These are phyloP conservation scores for Hypoxylon sp. DNA, from an alignment of 2,329 filamentous ascomycete species.

Conservation along the genomic window DNA sequence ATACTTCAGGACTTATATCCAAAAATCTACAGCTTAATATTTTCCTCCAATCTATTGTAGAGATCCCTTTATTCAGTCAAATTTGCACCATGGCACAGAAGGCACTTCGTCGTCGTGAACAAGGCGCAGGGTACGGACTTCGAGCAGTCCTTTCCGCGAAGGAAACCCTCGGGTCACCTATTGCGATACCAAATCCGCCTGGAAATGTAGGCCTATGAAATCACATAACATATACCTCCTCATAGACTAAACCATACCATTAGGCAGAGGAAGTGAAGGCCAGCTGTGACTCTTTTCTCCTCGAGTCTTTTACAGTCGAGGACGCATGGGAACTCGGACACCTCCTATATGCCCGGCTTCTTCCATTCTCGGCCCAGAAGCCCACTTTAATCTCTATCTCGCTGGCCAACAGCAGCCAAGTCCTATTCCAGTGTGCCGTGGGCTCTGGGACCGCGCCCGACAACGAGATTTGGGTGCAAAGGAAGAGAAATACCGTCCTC, in stretches of 20 bases:
- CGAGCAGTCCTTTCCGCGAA: constrained; percentile 42
- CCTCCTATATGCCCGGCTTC: constrained; percentile 72
- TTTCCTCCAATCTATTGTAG: too few relatives aligned
- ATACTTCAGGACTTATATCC: not conserved
- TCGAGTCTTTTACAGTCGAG: constrained; percentile 69
- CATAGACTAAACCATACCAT: not conserved
- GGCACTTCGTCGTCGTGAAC: constrained; percentile 42
- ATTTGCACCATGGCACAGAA: constrained; percentile 33
- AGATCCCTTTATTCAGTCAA: not conserved
- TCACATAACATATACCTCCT: not conserved
- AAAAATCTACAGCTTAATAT: too few relatives aligned
- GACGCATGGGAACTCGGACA: constrained; percentile 76
- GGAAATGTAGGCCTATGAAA: constrained; percentile 42
- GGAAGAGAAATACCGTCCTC: constrained; percentile 79
- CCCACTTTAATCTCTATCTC: constrained; percentile 74
- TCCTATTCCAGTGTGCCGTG: constrained; percentile 77
- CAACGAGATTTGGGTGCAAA: constrained; percentile 76
- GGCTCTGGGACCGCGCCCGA: constrained; percentile 77
- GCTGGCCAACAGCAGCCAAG: constrained; percentile 68
- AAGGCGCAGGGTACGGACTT: constrained; percentile 41
- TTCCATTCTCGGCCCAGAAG: constrained; percentile 60
- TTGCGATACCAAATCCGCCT: constrained; percentile 41
- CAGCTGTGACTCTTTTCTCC: constrained; percentile 59
- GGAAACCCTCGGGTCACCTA: constrained; percentile 14
- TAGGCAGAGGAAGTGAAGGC: constrained; percentile 46